Base-by-base conservation (phyloP, 208 protist species). In the Crithidia acanthocephali region DNA sequence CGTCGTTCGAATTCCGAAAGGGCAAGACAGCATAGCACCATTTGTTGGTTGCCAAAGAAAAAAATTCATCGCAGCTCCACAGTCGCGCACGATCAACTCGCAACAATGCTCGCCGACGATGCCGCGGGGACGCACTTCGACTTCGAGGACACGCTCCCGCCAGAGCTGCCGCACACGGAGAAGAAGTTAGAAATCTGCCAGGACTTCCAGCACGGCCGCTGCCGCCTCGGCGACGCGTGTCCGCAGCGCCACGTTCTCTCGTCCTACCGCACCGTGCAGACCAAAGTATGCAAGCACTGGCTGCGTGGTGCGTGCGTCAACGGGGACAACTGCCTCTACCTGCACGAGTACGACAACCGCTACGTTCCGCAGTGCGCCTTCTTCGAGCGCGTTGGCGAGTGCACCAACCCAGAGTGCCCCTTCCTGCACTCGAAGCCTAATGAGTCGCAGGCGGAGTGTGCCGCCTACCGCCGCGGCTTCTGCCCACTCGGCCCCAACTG, bases 261-360 rank as follows among this genome's bases (percentile, higher is more conserved):
- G 13, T 58, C 78, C 45, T 78, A 81, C 50, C 80, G 81, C 59
- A 84, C 80, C 33, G 84, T 93, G 60, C 87, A 92, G 47, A 70
- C 80, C 16, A 90, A 93, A 69, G 98, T 99, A 48, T 99, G 98
- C 80, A 98, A 98, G 77, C 97, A 99, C 82, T 99, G 97, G 97
- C 80, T 99, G 42, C 88, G 97, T 63, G 97, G 97, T 23, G 81
- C 98, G 16, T 99, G 98, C 74, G 98, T 97, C 42, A 99, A 98
- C 68, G 97, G 96, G 8, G 93, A 98, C 37, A 87, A 97, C 68
- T 99, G 98, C 72, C 88, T 98, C 42, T 99, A 96, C 74, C 74
- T 99, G 42, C 98, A 99, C 80, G 93, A 98, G 69, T 99, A 98
- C 74, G 89, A 98, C 59, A 82, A 95, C 51, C 80, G 86, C 44